Conservation (phyloP, 2,329 filamentous ascomycete genomes). For the Zymoseptoria ardabiliae region DNA sequence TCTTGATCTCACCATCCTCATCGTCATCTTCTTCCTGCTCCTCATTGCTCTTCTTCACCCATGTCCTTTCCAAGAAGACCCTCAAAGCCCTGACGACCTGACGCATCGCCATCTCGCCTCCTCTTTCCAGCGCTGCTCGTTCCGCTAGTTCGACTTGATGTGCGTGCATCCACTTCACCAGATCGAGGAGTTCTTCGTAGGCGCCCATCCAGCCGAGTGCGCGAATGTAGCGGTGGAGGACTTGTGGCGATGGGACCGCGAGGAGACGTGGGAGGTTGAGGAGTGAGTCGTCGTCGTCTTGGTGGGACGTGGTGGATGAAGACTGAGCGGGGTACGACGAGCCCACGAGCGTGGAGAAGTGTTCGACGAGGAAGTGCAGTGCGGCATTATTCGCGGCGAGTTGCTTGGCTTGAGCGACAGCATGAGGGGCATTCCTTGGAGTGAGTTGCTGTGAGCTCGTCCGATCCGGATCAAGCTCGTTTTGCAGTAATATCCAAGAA, state of each 20-base stretch:
- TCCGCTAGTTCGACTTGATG: slow-evolving; percentile 36
- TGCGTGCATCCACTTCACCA: slow-evolving; percentile 53
- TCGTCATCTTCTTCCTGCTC: background rate
- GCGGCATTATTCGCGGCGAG: background rate
- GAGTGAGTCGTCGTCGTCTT: background rate
- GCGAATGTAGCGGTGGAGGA: slow-evolving; percentile 55
- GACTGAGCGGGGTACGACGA: background rate
- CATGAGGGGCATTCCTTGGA: background rate
- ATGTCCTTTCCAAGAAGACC: slow-evolving; percentile 35
- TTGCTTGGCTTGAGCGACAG: background rate
- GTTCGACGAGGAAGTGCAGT: background rate
- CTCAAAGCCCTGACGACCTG: slow-evolving; percentile 34
- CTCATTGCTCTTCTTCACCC: slow-evolving; percentile 2
- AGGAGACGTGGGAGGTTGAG: slow-evolving; percentile 29
- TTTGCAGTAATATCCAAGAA: slow-evolving; percentile 13
- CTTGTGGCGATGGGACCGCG: slow-evolving; percentile 39
- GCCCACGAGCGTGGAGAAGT: background rate
- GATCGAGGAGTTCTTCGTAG: slow-evolving; percentile 48
- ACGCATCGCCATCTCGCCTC: slow-evolving; percentile 28
- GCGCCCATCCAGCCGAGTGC: slow-evolving; percentile 57
- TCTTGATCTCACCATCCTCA: background rate
- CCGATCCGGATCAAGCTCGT: background rate
- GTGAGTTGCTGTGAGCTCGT: background rate
- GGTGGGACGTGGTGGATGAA: background rate
- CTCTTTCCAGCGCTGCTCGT: slow-evolving; percentile 23